These are phyloP conservation scores for Apiospora phragmitis DNA, from an alignment of 2,329 filamentous ascomycete genomes.

Conservation along the genomic window DNA sequence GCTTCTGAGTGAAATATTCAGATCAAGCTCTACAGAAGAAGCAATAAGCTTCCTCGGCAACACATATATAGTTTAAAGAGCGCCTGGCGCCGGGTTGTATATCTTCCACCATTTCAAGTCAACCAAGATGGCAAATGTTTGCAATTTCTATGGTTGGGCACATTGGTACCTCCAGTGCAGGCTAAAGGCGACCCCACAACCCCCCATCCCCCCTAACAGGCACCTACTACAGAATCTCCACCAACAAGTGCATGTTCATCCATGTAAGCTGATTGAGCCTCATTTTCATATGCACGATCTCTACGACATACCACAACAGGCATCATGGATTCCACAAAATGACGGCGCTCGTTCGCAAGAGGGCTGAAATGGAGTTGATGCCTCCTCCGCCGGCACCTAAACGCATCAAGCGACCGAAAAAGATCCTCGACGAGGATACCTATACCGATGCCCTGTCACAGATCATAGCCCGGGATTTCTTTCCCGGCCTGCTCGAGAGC, in stretches of 20 bases:
- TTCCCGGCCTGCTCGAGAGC: conserved; percentile 83
- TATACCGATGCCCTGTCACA: conserved; percentile 89
- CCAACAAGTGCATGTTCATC: background rate
- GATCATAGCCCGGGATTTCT: conserved; percentile 96
- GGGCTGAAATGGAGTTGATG: conserved; percentile 72
- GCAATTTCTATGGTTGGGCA: background rate
- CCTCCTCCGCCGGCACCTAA: conserved; percentile 82
- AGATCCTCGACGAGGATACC: conserved; percentile 88
- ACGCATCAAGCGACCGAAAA: conserved; percentile 86
- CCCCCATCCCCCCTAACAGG: background rate
- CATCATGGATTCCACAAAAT: conserved; percentile 41
- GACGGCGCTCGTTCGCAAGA: conserved; percentile 64
- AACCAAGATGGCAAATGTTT: background rate
- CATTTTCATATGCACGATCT: background rate
- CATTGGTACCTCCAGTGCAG: background rate
- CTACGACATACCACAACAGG: background rate
- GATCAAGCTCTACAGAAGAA: background rate
- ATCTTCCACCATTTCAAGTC: too few species aligned
- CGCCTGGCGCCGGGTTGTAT: background rate
- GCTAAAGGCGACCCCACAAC: background rate
- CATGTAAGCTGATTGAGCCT: conserved; percentile 6
- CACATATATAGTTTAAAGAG: background rate
- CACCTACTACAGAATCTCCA: background rate
- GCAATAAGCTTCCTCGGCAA: background rate
- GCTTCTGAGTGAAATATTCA: too few species aligned